A percentile compares a stretch with the other conserved stretches of the same genome.
Conservation (phyloP, 345 rosid genomes). For the Populus alba region DNA sequence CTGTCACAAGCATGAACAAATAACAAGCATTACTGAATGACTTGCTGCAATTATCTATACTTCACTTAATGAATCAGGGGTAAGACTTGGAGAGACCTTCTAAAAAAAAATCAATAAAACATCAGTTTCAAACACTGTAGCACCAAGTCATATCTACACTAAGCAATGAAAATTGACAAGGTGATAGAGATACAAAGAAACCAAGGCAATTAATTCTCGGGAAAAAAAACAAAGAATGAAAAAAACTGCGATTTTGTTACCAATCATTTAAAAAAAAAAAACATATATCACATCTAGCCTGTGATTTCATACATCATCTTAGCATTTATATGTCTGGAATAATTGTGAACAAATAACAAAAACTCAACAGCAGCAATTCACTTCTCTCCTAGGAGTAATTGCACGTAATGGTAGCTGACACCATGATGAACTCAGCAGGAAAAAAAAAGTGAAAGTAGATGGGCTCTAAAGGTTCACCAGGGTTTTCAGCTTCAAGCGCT, state of each 20-base stretch:
- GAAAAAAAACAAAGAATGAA: too few species aligned
- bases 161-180: too few species aligned
- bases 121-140: not conserved
- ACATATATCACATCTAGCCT: not conserved
- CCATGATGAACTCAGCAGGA: slow-evolving; percentile 2
- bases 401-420: not conserved
- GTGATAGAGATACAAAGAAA: too few species aligned
- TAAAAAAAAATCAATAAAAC: not conserved
- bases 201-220: too few species aligned
- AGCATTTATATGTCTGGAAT: not conserved
- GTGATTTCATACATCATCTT: not conserved
- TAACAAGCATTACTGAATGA: slow-evolving; percentile 6
- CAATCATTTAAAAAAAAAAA: too few species aligned
- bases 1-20: slow-evolving; percentile 33
- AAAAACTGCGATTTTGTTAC: too few species aligned
- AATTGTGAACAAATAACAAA: not conserved
- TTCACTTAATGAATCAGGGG: not conserved
- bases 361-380: slow-evolving; percentile 1
- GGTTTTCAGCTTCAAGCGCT: slow-evolving; percentile 41
- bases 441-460: not conserved
- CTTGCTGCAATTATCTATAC: not conserved
- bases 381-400: not conserved
- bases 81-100: not conserved
- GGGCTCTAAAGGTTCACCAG: slow-evolving; percentile 45
- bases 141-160: too few species aligned